These are phyloP conservation scores for Hypsizygus marmoreus DNA, from an alignment of 768 basidiomycete genomes.

Conservation along the genomic window DNA sequence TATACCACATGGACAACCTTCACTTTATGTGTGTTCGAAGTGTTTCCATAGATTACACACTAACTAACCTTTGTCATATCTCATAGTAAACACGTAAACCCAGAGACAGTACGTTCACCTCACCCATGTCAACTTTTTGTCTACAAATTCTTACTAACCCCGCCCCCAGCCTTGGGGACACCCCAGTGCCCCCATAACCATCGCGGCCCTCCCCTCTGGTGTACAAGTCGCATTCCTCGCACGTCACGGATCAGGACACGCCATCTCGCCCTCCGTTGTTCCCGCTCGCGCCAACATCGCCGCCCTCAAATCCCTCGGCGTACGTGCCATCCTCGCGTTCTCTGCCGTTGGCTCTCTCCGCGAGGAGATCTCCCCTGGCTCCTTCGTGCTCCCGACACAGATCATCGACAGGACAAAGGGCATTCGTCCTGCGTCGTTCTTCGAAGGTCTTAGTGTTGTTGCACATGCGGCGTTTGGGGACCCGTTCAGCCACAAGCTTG, in stretches of 20 bases:
- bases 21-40: conserved; percentile 86
- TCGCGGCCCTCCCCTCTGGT: conserved; percentile 84
- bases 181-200: conserved; percentile 90
- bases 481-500: conserved; percentile 72
- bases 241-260: conserved; percentile 85
- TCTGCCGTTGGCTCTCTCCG: conserved; percentile 93
- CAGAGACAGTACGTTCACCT: conserved; percentile 65
- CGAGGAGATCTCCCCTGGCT: conserved; percentile 90
- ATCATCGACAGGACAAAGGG: conserved; percentile 98
- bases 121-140: not conserved
- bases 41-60: conserved; percentile 11
- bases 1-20: conserved; percentile 92
- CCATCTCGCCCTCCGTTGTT: conserved; percentile 75
- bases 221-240: conserved; percentile 85
- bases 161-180: conserved; percentile 83
- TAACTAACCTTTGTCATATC: not conserved
- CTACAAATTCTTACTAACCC: not conserved
- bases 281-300: conserved; percentile 93
- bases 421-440: conserved; percentile 85
- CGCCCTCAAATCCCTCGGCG: conserved; percentile 90
- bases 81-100: conserved; percentile 70
- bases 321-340: conserved; percentile 89
- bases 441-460: conserved; percentile 79
- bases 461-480: conserved; percentile 95
- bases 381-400: conserved; percentile 86